Evolutionary conservation across 352 stramenopile species (phyloP).

Genomic region (Peronosclerospora sorghi): DNA sequence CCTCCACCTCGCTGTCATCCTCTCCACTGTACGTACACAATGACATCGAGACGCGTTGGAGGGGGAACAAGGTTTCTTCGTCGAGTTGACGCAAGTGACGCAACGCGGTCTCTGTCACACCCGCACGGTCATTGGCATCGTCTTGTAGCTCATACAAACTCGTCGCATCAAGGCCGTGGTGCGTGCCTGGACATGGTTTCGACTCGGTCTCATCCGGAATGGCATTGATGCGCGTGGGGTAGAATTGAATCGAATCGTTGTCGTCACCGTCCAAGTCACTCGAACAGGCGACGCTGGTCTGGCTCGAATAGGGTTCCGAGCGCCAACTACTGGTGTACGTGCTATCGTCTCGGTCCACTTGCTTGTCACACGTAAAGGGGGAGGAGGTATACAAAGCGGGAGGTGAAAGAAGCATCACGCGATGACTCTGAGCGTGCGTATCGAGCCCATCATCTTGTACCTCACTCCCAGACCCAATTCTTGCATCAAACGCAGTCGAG

Average conservation of each 20-base stretch:
- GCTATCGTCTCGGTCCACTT: constrained; percentile 20
- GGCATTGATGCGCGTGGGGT: constrained; percentile 17
- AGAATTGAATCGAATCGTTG: constrained; percentile 33
- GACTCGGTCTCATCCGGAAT: constrained; percentile 7
- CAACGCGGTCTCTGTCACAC: constrained; percentile 12
- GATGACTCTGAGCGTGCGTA: constrained; percentile 14
- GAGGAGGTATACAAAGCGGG: constrained; percentile 21
- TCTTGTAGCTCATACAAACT: constrained; percentile 31
- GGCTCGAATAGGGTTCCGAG: constrained; percentile 6
- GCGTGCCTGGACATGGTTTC: constrained; percentile 1
- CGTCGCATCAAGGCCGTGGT: constrained; percentile 20
- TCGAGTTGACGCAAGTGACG: constrained; percentile 19
- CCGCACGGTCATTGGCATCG: constrained; percentile 12
- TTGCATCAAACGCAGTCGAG: constrained; percentile 11
- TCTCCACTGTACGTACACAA: constrained; percentile 17
- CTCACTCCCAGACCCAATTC: constrained; percentile 6
- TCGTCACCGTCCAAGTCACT: constrained; percentile 21
- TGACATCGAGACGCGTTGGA: constrained; percentile 10
- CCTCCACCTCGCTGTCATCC: constrained; percentile 10
- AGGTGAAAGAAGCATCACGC: constrained; percentile 20
- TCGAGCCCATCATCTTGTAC: constrained; percentile 14
- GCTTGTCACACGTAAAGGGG: constrained; percentile 22
- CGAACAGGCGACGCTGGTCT: constrained; percentile 5
- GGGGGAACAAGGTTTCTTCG: constrained; percentile 21
- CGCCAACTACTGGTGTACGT: constrained; percentile 12